Conservation (phyloP, 2,329 filamentous ascomycete genomes). For the Neocatenulostroma microsporum region DNA sequence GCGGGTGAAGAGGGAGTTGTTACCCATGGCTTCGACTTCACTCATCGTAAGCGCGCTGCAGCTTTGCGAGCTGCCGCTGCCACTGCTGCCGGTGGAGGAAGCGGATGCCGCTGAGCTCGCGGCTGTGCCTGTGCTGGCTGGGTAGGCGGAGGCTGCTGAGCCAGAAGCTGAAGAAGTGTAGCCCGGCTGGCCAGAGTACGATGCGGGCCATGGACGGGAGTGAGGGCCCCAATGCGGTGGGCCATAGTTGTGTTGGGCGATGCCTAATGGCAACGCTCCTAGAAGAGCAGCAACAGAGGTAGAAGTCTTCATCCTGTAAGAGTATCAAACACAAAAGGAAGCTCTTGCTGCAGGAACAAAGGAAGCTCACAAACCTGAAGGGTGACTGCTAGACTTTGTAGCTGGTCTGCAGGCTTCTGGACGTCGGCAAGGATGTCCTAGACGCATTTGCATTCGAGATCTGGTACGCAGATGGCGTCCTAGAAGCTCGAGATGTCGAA, state of each 20-base stretch:
- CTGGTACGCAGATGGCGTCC: not conserved
- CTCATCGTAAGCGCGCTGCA: constrained; percentile 25
- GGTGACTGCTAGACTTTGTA: not conserved
- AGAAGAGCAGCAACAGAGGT: constrained; percentile 7
- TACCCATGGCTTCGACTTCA: constrained; percentile 31
- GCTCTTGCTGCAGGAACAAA: not conserved
- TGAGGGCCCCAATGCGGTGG: constrained; percentile 1
- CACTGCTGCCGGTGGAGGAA: constrained; percentile 22
- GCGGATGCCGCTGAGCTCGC: not conserved
- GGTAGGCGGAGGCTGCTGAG: not conserved
- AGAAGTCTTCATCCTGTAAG: constrained; percentile 8
- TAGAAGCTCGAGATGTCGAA: too few relatives aligned
- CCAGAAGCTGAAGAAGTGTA: not conserved
- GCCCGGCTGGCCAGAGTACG: not conserved
- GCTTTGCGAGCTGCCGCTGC: constrained; percentile 17
- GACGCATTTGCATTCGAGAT: too few relatives aligned
- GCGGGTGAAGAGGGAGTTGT: constrained; percentile 42
- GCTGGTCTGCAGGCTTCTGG: not conserved
- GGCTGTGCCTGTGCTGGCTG: constrained; percentile 1
- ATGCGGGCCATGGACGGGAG: constrained; percentile 1
- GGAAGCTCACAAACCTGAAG: constrained; percentile 2
- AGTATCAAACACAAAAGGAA: too few relatives aligned
- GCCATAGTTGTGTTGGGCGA: constrained; percentile 7
- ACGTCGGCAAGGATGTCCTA: too few relatives aligned
- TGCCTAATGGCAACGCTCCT: constrained; percentile 7